phyloP scores from a whole-genome alignment of 345 rosid species.

The Bruguiera gymnorhiza region DNA sequence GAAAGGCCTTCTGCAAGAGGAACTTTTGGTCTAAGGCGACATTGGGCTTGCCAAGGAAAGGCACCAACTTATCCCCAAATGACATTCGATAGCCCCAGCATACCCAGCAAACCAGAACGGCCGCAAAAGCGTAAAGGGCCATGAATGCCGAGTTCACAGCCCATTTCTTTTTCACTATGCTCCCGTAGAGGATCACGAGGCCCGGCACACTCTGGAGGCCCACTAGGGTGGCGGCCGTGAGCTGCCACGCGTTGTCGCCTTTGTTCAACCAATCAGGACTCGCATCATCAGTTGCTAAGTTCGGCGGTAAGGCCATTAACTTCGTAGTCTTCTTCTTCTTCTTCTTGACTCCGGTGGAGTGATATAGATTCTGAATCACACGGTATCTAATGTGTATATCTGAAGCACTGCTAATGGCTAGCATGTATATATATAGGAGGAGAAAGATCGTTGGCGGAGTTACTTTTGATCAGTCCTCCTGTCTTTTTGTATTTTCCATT shows the following conservation, averaged over 20 bases:
- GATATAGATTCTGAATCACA: too few species aligned
- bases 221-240: slow-evolving; percentile 22
- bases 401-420: too few species aligned
- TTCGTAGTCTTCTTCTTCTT: too few species aligned
- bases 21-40: slow-evolving; percentile 8
- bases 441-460: too few species aligned
- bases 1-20: slow-evolving; percentile 5
- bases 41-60: slow-evolving; percentile 14
- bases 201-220: slow-evolving; percentile 27
- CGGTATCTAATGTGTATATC: too few species aligned
- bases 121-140: slow-evolving; percentile 20
- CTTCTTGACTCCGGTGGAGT: too few species aligned
- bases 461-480: too few species aligned
- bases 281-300: not conserved
- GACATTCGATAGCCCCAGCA: slow-evolving; percentile 20
- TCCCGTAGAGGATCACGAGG: slow-evolving; percentile 14
- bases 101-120: slow-evolving; percentile 21
- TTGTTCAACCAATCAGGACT: slow-evolving; percentile 21
- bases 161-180: slow-evolving; percentile 24
- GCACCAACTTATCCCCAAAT: slow-evolving; percentile 11
- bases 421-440: too few species aligned
- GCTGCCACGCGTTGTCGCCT: slow-evolving; percentile 23
- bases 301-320: not conserved
- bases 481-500: too few species aligned
- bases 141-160: slow-evolving; percentile 22